Evolutionary conservation across 108 stramenopile genomes (phyloP), one percentile per base, ranked within the genome.

Genomic region (Cylindrotheca closterium): DNA sequence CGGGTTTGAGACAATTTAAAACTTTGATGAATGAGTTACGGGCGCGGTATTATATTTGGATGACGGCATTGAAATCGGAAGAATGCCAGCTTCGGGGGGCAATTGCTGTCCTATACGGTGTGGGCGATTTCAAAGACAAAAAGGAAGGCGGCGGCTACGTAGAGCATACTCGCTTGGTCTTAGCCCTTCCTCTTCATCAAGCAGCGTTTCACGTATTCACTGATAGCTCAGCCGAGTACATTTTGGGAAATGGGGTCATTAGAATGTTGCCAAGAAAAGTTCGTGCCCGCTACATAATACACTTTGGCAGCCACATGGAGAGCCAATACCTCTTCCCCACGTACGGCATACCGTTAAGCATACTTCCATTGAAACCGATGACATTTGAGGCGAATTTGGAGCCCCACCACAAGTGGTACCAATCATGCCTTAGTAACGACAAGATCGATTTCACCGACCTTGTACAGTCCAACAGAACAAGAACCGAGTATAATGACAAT

Each of bases 331-430:
- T 29, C 12, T 45, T 60, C 23, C 18, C 22, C 5, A 22, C 27
- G 10, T 60, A 27, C 23, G 60, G 60, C 7, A 60, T 60, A 17
- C 60, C 60, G 1, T 23, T 18, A 37, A 25, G 25, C 3, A 45
- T 45, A 0, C 45, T 60, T 1, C 60, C 60, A 3, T 21, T 74
- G 0, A 56, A 59, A 1, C 37, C 37, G 37, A 15, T 10, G 7
- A 42, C 7, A 10, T 10, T 7, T 42, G 15, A 42, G 37, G 10
- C 37, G 10, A 42, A 42, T 10, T 15, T 42, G 7, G 37, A 42
- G 15, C 10, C 7, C 10, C 37, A 42, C 10, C 37, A 10, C 10
- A 15, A 10, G 7, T 42, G 37, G 37, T 42, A 42, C 37, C 10
- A 42, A 10, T 7, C 7, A 42, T 42, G 37, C 15, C 37, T 7